Evolutionary conservation across 495 filamentous ascomycete species (phyloP), one percentile per base, ranked within the genome.

Genomic region (Penicillium odoratum): DNA sequence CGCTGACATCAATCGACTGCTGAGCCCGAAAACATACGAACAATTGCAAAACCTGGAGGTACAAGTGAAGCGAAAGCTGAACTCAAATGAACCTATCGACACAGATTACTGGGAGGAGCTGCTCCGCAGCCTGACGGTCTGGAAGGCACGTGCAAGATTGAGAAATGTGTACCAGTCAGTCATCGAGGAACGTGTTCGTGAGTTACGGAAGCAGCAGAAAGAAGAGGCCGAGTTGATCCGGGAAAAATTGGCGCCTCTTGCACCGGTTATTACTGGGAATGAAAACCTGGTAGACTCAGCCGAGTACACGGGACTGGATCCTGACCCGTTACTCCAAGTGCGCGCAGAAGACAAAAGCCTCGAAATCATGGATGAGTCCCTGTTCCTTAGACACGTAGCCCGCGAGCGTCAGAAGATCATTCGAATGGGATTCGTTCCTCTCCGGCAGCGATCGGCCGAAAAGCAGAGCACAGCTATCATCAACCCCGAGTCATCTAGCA

Each of bases 21-120:
- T 99, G 15, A 83, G 83, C 15, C 90, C 91, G 2, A 99, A 99
- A 71, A 82, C 85, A n/a, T 86, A 89, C 42, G 87, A 92, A 67
- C 90, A 98, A 63, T 80, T 98, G 6, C 85, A 92, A 68, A 80
- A 79, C 21, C 78, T 98, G 28, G 94, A 98, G 74, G 81, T 77
- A 52, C 92, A 97, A 70, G 93, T 98, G 62, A 83, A 81, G 60
- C 75, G 76, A 8, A 98, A 98, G 71, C 71, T 98, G 40, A 80
- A 87, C 43, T 94, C 91, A 11, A 87, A 96, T 60, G 92, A 97
- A 68, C 88, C 90, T 9, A 92, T 98, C 65, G 95, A 98, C 75
- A 90, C 88, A 4, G 94, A 98, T 69, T 98, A 98, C 70, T 98
- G 94, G 94, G 92, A 96, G 62, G 89, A 95, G 64, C 81, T 98